Evolutionary conservation across 78 protist genomes (phyloP), one percentile per base, ranked within the genome.

Genomic region (Dictyostelium firmibasis): DNA sequence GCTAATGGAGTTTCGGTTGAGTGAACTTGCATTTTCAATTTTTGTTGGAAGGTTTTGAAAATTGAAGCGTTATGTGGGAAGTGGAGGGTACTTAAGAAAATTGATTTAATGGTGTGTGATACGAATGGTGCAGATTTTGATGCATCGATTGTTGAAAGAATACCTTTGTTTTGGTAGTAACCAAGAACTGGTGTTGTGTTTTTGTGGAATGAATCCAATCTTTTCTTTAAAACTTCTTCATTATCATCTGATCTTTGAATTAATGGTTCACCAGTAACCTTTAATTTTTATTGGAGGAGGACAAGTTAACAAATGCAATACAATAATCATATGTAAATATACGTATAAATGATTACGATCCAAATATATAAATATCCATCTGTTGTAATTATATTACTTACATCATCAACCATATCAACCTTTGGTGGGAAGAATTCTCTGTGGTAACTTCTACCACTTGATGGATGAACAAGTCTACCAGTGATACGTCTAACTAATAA

Each of bases 211-310:
- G 93, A 36, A 16, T 84, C 97, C 41, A 96, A 69, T 41, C 97
- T 67, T 89, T 92, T 91, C 67, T 29, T 47, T 27, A 96, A 69
- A 25, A 93, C 94, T 16, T 11, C 98, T 53, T 25, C 98, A 60
- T 87, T 98, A 94, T 99, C 99, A 67, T 99, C 99, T 25, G 95
- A 16, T 36, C 99, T 96, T 79, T 97, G 98, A 44, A 97, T 50
- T 70, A 99, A 97, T 16, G 98, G 98, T 83, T 99, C 99, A 13
- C 99, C 99, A 13, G 99, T 98, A 69, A 88, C 79, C 91, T 85
- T 18, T 67, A 38, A 38, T 38, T 38, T 38, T 38, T 38, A 4
- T 38, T 38, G 43, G 43, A 38, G n/a, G n/a, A n/a, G n/a, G n/a
- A 38, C 23, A 25, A 76, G 82, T n/a, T 76, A n/a, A 43, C 53